These are phyloP conservation scores for Lasiodiplodia sp. DNA, from an alignment of 2,329 filamentous ascomycete species.

Conservation along the genomic window DNA sequence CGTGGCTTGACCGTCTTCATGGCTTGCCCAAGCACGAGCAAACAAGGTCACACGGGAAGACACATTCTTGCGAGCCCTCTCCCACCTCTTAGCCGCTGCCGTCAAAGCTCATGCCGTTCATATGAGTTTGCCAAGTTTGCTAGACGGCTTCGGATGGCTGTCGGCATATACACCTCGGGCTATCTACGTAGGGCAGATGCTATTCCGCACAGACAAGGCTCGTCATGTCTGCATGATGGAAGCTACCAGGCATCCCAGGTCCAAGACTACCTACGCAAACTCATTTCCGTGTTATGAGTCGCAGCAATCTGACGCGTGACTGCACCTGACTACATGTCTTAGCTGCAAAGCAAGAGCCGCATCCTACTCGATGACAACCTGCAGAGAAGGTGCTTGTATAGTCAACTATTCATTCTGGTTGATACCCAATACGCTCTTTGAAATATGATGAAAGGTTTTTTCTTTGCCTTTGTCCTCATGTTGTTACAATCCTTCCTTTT, in stretches of 20 bases:
- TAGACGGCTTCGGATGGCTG: too few species aligned
- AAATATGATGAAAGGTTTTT: background rate
- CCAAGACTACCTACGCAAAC: background rate
- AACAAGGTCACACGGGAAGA: background rate
- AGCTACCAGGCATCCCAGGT: background rate
- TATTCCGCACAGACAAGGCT: background rate
- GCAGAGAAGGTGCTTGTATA: background rate
- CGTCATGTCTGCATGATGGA: background rate
- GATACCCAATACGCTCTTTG: background rate
- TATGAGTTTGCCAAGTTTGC: background rate
- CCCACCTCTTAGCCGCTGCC: background rate
- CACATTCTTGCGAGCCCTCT: background rate
- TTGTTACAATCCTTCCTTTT: background rate
- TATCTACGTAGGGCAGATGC: background rate
- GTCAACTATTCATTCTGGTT: background rate
- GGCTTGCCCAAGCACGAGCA: constrained; percentile 3
- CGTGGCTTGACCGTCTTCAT: constrained; percentile 9
- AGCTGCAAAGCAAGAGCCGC: too few species aligned
- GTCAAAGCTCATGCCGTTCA: background rate
- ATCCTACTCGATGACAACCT: background rate
- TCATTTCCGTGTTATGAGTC: background rate
- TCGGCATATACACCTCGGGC: background rate
- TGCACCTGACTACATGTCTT: too few species aligned
- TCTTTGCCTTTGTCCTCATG: background rate
- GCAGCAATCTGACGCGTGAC: background rate